Conservation (phyloP, 2,329 filamentous ascomycete genomes). For the Apiospora malaysiana region DNA sequence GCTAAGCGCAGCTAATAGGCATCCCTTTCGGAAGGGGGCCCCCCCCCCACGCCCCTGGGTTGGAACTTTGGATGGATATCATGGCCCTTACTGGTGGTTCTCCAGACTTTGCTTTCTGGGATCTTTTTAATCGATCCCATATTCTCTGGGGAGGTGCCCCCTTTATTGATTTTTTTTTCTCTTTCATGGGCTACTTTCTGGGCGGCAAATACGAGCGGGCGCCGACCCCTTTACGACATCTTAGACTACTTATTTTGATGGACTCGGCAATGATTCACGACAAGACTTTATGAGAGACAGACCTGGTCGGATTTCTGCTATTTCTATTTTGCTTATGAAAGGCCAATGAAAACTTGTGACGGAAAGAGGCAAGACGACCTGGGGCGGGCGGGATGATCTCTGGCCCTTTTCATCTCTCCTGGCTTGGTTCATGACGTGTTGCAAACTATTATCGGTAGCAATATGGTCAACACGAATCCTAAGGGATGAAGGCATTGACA, state of each 20-base stretch:
- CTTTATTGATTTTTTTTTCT: background rate
- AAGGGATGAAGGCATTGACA: background rate
- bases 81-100: background rate
- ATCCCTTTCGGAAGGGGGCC: background rate
- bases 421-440: background rate
- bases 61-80: background rate
- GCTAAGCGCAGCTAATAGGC: background rate
- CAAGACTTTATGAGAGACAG: conserved; percentile 35
- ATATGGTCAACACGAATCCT: background rate
- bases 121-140: background rate
- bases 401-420: background rate
- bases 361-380: background rate
- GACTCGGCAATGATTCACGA: conserved; percentile 24
- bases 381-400: background rate
- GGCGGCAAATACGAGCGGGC: background rate
- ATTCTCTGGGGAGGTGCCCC: background rate
- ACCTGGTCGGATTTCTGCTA: conserved; percentile 27
- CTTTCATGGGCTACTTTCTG: background rate
- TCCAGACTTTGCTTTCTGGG: background rate
- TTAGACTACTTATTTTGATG: conserved; percentile 15
- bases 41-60: background rate
- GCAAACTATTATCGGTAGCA: background rate
- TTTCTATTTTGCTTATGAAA: conserved; percentile 24
- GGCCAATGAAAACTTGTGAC: background rate
- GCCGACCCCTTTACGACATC: conserved; percentile 3